phyloP scores from a whole-genome alignment of 2,329 filamentous ascomycete species.

The Zelopaecilomyces penicillatus region DNA sequence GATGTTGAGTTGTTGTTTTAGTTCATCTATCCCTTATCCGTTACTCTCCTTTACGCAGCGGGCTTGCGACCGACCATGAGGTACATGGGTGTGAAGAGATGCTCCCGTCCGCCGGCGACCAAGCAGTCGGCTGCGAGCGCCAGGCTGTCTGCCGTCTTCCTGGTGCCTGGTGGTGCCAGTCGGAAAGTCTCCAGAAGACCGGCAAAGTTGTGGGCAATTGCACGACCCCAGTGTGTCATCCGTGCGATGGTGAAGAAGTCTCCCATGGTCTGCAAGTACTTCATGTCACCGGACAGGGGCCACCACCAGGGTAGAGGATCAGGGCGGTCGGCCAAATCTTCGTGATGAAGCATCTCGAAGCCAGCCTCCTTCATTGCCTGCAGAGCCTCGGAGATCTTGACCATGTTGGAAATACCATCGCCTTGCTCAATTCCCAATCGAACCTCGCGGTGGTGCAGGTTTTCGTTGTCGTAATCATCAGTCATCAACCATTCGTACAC shows the following conservation, averaged over 20 bases:
- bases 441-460: constrained; percentile 74
- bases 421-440: constrained; percentile 86
- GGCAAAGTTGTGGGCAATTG: constrained; percentile 66
- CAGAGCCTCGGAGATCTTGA: constrained; percentile 69
- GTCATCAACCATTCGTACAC: constrained; percentile 99
- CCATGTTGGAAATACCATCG: constrained; percentile 92
- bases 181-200: constrained; percentile 66
- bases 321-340: constrained; percentile 49
- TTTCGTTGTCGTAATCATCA: constrained; percentile 80
- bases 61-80: constrained; percentile 92
- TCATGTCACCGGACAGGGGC: constrained; percentile 46
- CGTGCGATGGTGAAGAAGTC: constrained; percentile 78
- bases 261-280: constrained; percentile 69
- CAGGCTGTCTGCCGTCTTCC: constrained; percentile 90
- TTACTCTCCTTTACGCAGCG: constrained; percentile 8
- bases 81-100: constrained; percentile 99
- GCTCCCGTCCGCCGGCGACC: constrained; percentile 76
- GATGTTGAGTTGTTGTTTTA: too few species aligned
- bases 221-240: constrained; percentile 80
- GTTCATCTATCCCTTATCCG: background rate
- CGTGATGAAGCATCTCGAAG: constrained; percentile 57
- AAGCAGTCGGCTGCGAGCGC: constrained; percentile 74
- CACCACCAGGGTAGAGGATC: constrained; percentile 9
- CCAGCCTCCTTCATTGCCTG: constrained; percentile 75
- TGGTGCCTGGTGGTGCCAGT: constrained; percentile 72